Conservation (phyloP, 1,284 basidiomycete genomes). For the Sphagnurus paluster region DNA sequence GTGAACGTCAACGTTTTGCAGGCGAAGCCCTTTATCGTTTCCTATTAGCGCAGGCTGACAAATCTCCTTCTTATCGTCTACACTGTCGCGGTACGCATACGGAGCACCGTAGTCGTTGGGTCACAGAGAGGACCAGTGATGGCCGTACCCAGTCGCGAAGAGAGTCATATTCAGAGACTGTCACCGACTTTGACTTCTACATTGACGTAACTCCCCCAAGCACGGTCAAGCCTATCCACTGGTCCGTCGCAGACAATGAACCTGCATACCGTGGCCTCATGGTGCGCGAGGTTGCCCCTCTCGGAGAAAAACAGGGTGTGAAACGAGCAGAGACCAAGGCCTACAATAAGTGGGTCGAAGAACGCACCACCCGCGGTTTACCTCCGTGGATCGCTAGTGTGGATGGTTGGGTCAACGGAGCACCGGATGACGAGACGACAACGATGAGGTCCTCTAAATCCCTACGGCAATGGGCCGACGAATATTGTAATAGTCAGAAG, state of each 20-base stretch:
- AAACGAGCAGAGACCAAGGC: slow-evolving; percentile 29
- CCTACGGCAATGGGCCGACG: slow-evolving; percentile 69
- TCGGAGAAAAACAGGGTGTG: slow-evolving; percentile 30
- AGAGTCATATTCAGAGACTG: slow-evolving; percentile 51
- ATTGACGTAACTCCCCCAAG: slow-evolving; percentile 48
- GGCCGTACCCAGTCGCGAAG: slow-evolving; percentile 33
- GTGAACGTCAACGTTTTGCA: slow-evolving; percentile 23
- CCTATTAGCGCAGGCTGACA: slow-evolving; percentile 55
- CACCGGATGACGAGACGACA: slow-evolving; percentile 23
- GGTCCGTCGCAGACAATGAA: slow-evolving; percentile 50
- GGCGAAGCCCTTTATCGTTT: slow-evolving; percentile 77
- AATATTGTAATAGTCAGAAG: slow-evolving; percentile 61
- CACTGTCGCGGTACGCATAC: slow-evolving; percentile 58
- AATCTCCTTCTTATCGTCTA: slow-evolving; percentile 49
- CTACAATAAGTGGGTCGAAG: slow-evolving; percentile 31
- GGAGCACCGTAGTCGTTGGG: slow-evolving; percentile 52
- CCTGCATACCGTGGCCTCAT: slow-evolving; percentile 59
- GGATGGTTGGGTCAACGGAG: slow-evolving; percentile 26
- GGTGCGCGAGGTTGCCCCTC: slow-evolving; percentile 45
- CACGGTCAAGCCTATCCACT: slow-evolving; percentile 41
- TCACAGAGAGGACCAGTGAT: slow-evolving; percentile 39
- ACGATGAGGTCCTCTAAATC: slow-evolving; percentile 49
- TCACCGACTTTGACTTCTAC: slow-evolving; percentile 66
- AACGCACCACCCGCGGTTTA: slow-evolving; percentile 33
- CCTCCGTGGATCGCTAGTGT: slow-evolving; percentile 40